Conservation (phyloP, 345 rosid species). For the Rhodamnia argentea region DNA sequence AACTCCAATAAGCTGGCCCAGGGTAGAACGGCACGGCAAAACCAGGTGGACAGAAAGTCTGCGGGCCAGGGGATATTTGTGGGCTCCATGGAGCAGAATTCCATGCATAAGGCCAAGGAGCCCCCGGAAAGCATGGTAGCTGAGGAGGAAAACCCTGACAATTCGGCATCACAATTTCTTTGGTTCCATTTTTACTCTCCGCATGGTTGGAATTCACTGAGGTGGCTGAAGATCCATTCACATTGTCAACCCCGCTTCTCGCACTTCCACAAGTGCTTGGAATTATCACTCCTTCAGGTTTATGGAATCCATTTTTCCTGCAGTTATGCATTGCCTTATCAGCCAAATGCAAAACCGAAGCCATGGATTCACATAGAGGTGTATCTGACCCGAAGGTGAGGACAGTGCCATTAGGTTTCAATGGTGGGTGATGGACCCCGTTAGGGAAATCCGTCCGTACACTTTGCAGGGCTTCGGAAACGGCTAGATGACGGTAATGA, state of each 20-base stretch:
- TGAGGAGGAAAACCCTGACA: conserved; percentile 30
- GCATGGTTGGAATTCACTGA: conserved; percentile 17
- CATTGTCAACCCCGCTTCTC: conserved; percentile 13
- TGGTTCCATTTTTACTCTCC: conserved; percentile 14
- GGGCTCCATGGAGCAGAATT: conserved; percentile 42
- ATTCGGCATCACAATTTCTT: conserved; percentile 12
- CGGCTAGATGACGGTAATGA: conserved; percentile 55
- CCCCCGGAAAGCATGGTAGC: conserved; percentile 40
- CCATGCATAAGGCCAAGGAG: conserved; percentile 55
- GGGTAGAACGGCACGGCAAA: conserved; percentile 56
- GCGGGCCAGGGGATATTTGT: conserved; percentile 15
- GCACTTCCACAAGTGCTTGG: conserved; percentile 19
- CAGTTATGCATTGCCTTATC: conserved; percentile 39
- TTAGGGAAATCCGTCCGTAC: conserved; percentile 35
- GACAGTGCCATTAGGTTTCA: conserved; percentile 48
- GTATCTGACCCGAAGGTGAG: conserved; percentile 70
- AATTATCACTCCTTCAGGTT: conserved; percentile 30
- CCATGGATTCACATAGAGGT: conserved; percentile 79
- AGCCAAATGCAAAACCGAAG: conserved; percentile 60
- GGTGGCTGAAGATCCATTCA: conserved; percentile 15
- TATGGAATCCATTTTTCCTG: conserved; percentile 37
- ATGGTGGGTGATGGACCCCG: conserved; percentile 40
- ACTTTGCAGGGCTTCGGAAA: conserved; percentile 54
- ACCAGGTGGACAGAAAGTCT: conserved; percentile 42
- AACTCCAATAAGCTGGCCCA: conserved; percentile 63